Base-by-base conservation (phyloP, 257 asterid species). In the Solanum chaucha region DNA sequence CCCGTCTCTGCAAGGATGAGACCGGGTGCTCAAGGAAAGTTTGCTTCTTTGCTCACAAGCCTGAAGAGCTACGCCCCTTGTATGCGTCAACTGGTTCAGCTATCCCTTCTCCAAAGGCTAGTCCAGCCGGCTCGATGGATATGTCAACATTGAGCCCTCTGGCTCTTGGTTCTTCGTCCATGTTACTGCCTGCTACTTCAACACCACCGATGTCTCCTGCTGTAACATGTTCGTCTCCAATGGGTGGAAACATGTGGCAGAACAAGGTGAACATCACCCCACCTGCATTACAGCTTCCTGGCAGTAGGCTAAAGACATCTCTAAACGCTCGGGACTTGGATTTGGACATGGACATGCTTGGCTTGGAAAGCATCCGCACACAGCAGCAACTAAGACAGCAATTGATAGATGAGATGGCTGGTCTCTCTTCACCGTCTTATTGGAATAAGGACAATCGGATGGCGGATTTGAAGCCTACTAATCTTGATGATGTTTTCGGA, bases 1-100 rank as follows among this genome's bases (percentile, higher is more conserved):
- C 99, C 48, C 93, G 98, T 22, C 96, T 95, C 5, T 96, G 99
- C 90, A 96, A 96, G 91, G 99, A 96, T 11, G 99, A 96, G 89
- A 92, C 95, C 1, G 94, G 97, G 2, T 96, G 99, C 86, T 55
- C 93, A 1, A 90, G 99, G 87, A 96, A 93, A 89, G 99, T 96
- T 11, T 96, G 99, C 88, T 96, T 96, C 84, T 96, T 96, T 11
- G 99, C 99, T 1, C 99, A 96, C 90, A 95, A 89, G 83, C 91
- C 89, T 0, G 98, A 95, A 34, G 99, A 96, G 83, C 83, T 96
- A 38, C 95, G 99, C 2, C 99, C 98, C 0, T 35, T 95, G 91
- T 93, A 94, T 44, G 94, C 96, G 15, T 93, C 98, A 8, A 96
- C 98, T 0, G 99, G 99, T 32, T 96, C 99, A 4, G 99, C 95